phyloP scores from a whole-genome alignment of 129 eudicot genomes.

The Chrysanthemum makinoi region DNA sequence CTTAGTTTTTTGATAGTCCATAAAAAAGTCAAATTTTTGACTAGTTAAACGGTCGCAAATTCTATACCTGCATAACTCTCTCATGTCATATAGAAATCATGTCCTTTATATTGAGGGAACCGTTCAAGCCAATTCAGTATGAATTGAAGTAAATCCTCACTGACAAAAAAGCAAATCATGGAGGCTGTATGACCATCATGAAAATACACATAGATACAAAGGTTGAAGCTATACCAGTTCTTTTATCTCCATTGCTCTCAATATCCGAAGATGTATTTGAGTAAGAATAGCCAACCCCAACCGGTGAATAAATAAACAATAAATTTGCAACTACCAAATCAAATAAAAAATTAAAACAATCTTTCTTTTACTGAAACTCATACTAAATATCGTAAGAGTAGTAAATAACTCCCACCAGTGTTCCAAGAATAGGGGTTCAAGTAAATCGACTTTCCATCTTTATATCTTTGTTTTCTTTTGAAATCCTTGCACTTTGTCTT shows the following conservation, averaged over 20 bases:
- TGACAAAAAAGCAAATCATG: no score
- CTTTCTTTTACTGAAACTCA: background rate
- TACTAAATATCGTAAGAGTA: background rate
- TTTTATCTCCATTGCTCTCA: slow-evolving; percentile 61
- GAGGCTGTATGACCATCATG: no score
- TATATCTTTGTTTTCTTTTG: no score
- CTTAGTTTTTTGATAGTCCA: no score
- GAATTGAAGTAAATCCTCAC: no score
- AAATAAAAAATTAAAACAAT: slow-evolving; percentile 10
- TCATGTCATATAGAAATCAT: no score
- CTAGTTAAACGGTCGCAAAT: no score
- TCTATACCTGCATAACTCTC: no score
- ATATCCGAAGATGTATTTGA: slow-evolving; percentile 64
- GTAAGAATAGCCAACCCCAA: slow-evolving; percentile 88
- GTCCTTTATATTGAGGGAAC: no score
- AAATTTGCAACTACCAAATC: slow-evolving; percentile 68
- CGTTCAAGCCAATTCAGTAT: no score
- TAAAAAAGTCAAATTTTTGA: no score
- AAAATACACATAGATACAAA: background rate
- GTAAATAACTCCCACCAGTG: slow-evolving; percentile 35
- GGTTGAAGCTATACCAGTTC: slow-evolving; percentile 52
- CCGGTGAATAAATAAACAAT: slow-evolving; percentile 71
- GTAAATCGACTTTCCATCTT: slow-evolving; percentile 70
- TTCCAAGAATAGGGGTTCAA: slow-evolving; percentile 72
- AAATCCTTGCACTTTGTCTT: no score